Conservation (phyloP, 805 yeast genomes). For the Candida piceae region DNA sequence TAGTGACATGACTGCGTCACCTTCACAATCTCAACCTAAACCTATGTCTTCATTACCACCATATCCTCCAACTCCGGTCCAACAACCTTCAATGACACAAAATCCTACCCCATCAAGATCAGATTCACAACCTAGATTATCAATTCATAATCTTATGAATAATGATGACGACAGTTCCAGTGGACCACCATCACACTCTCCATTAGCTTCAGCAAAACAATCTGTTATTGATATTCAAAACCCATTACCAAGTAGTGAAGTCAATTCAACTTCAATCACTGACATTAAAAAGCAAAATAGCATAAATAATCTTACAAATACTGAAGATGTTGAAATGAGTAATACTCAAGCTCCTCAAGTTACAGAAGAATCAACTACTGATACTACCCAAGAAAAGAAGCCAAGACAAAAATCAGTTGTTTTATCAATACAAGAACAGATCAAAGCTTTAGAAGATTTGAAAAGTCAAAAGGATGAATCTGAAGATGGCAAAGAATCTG, state of each 20-base stretch:
- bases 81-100: not conserved
- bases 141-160: slow-evolving; percentile 30
- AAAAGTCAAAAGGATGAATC: slow-evolving; percentile 18
- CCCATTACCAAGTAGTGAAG: too few species aligned
- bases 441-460: slow-evolving; percentile 25
- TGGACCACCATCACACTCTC: not conserved
- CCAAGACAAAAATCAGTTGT: slow-evolving; percentile 6
- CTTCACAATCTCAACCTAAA: slow-evolving; percentile 2
- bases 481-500: slow-evolving; percentile 17
- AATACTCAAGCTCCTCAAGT: slow-evolving; percentile 36
- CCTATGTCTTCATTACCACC: not conserved
- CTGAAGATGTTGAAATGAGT: slow-evolving; percentile 38
- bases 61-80: slow-evolving; percentile 1
- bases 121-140: slow-evolving; percentile 24
- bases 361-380: too few species aligned
- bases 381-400: slow-evolving; percentile 11
- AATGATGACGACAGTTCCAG: slow-evolving; percentile 9
- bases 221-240: too few species aligned
- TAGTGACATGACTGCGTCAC: not conserved
- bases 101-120: slow-evolving; percentile 9
- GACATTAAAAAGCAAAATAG: slow-evolving; percentile 23
- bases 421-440: slow-evolving; percentile 19
- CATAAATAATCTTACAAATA: slow-evolving; percentile 38
- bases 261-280: too few species aligned
- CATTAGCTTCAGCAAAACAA: not conserved